Base-by-base conservation (phyloP, 176 grass and related monocot genomes). In the Eragrostis nindensis region DNA sequence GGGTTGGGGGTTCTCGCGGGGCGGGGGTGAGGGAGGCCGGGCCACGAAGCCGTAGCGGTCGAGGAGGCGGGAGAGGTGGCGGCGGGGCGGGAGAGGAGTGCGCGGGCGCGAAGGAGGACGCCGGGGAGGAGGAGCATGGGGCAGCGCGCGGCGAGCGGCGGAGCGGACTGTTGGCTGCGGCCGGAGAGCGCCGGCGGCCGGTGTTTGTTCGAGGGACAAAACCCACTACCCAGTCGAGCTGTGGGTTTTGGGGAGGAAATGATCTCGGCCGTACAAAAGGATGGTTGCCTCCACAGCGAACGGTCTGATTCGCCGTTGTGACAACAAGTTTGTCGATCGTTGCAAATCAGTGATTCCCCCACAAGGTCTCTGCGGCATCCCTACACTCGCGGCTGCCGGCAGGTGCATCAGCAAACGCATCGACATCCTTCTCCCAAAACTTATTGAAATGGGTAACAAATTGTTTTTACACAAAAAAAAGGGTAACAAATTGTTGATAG, bases 21-120 rank as follows among this genome's bases (percentile, higher is more conserved):
- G 78, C 69, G 36, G 73, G 66, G 52, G 18, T 65, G 7, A 92
- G 90, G 65, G 90, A 91, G 43, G 43, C 32, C 12, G 88, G 94
- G 90, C 64, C 61, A 91, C 89, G 90, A 97, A 97, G 48, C 88
- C 90, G 73, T 93, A 93, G 63, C 78, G 86, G 76, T 93, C 90
- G 13, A 87, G 85, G 72, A 90, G 90, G 21, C 86, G 21, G 8
- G 90, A 89, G 43, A 87, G 60, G 64, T 59, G 52, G 24, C 73
- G 74, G 62, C 18, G 48, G 14, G 85, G 32, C 4, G 74, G 73
- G 78, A 2, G 16, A 5, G 66, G 72, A 63, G 52, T 40, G 43
- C 52, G 71, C 27, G 43, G 18, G 71, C 47, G 68, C 86, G 82
- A 60, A 54, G 87, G 77, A 78, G 69, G 84, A 86, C 57, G 39